phyloP scores from a whole-genome alignment of 176 grass and related monocot genomes.

The Cymbopogon citratus region DNA sequence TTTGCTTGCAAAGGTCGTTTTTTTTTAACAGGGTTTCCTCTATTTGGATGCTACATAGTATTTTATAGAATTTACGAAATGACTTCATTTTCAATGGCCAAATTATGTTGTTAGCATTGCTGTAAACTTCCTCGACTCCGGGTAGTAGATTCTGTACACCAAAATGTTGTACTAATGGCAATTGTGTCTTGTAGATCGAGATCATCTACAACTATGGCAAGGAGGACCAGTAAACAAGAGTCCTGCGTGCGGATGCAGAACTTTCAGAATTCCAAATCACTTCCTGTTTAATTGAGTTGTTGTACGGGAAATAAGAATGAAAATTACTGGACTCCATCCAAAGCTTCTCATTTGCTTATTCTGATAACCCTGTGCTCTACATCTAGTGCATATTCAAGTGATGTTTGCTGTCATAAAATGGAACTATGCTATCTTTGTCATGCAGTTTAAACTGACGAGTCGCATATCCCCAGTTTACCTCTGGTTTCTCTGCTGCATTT shows the following conservation, averaged over 20 bases:
- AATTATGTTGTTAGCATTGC: neutral
- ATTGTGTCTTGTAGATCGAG: constrained; percentile 63
- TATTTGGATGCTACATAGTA: neutral
- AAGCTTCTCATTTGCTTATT: constrained; percentile 14
- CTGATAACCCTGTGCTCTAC: neutral
- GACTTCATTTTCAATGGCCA: neutral
- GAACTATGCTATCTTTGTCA: neutral
- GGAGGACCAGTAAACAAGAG: constrained; percentile 43
- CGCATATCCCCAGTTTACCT: neutral
- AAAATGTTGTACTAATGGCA: neutral
- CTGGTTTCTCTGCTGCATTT: neutral
- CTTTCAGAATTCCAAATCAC: constrained; percentile 10
- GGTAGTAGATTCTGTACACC: neutral
- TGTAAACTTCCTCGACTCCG: too few relatives aligned
- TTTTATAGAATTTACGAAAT: neutral
- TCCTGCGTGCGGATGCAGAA: constrained; percentile 25
- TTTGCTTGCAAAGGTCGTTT: neutral
- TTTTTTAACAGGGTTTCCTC: neutral
- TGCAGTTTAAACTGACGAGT: neutral
- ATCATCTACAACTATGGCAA: constrained; percentile 87
- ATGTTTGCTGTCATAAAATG: neutral
- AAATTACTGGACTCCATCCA: constrained; percentile 12
- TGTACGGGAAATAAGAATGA: constrained; percentile 41
- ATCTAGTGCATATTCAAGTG: neutral
- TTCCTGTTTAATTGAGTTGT: constrained; percentile 18